These are phyloP conservation scores for Fusarium bactridioides DNA, from an alignment of 2,329 filamentous ascomycete species.

Conservation along the genomic window DNA sequence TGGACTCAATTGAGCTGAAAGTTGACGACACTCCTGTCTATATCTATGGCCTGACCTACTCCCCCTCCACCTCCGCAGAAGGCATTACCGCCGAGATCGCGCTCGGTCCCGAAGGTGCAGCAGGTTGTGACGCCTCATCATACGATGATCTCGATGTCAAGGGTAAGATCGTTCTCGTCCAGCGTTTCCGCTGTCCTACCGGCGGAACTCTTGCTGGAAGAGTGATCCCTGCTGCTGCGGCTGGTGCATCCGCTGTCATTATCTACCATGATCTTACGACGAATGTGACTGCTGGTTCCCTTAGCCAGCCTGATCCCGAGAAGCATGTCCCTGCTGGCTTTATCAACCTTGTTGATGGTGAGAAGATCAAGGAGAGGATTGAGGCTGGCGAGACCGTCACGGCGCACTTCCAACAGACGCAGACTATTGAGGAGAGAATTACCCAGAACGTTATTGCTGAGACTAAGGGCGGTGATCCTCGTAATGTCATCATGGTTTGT, in stretches of 20 bases:
- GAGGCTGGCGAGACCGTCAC: constrained; percentile 47
- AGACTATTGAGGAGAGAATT: constrained; percentile 36
- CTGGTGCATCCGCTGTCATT: constrained; percentile 31
- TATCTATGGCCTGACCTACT: constrained; percentile 33
- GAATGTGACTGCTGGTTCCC: constrained; percentile 31
- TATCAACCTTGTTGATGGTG: constrained; percentile 48
- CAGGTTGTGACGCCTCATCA: constrained; percentile 30
- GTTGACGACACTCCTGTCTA: constrained; percentile 29
- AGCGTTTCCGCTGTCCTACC: constrained; percentile 37
- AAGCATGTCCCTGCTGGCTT: constrained; percentile 29
- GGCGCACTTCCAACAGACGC: constrained; percentile 31
- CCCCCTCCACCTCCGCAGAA: constrained; percentile 23
- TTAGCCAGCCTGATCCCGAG: constrained; percentile 34
- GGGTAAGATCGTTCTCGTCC: constrained; percentile 40
- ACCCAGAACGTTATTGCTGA: constrained; percentile 34
- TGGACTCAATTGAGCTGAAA: constrained; percentile 50
- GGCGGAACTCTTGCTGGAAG: constrained; percentile 35
- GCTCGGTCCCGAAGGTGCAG: constrained; percentile 31
- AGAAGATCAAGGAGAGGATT: constrained; percentile 50
- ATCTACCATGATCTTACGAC: constrained; percentile 33
- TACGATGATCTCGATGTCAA: constrained; percentile 33
- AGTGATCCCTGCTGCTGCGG: constrained; percentile 29
- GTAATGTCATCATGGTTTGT: constrained; percentile 35
- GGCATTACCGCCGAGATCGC: constrained; percentile 34
- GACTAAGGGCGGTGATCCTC: constrained; percentile 25